Conservation (phyloP, 2,329 filamentous ascomycete genomes). For the Epichloe gansuensis region DNA sequence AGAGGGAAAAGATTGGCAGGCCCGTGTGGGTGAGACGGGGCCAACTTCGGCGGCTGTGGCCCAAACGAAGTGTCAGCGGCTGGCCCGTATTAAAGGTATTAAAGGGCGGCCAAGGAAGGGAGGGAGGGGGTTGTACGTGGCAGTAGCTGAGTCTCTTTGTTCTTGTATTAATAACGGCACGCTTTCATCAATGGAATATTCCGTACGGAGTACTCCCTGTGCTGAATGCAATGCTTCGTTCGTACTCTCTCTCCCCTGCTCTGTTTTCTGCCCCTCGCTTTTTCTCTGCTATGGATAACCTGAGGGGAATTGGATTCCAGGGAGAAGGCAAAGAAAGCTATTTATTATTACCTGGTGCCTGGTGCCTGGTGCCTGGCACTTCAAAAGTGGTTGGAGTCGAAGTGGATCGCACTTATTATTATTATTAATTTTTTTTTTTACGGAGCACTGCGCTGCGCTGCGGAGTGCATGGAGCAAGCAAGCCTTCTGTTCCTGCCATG, state of each 20-base stretch:
- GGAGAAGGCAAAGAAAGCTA: not conserved
- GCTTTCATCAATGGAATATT: too few relatives aligned
- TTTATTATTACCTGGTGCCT: too few relatives aligned
- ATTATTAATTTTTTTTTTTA: too few relatives aligned
- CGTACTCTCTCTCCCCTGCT: not conserved
- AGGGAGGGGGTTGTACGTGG: not conserved
- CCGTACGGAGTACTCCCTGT: not conserved
- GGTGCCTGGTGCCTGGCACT: not conserved
- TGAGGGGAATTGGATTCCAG: not conserved
- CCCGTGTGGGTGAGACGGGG: conserved; percentile 5
- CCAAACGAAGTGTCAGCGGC: not conserved
- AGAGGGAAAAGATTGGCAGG: not conserved
- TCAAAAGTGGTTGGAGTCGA: not conserved
- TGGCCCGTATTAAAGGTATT: not conserved
- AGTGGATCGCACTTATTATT: not conserved
- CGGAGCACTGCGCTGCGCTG: too few relatives aligned
- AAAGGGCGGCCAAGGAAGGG: not conserved
- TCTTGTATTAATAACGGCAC: not conserved
- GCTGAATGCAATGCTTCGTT: not conserved
- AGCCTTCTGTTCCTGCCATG: too few relatives aligned
- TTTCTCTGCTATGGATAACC: not conserved
- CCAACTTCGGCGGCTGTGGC: conserved; percentile 5
- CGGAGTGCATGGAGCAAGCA: too few relatives aligned
- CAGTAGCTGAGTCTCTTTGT: not conserved
- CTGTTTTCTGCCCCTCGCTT: not conserved